phyloP scores from a whole-genome alignment of 768 basidiomycete genomes.

The Termitomyces sp. region DNA sequence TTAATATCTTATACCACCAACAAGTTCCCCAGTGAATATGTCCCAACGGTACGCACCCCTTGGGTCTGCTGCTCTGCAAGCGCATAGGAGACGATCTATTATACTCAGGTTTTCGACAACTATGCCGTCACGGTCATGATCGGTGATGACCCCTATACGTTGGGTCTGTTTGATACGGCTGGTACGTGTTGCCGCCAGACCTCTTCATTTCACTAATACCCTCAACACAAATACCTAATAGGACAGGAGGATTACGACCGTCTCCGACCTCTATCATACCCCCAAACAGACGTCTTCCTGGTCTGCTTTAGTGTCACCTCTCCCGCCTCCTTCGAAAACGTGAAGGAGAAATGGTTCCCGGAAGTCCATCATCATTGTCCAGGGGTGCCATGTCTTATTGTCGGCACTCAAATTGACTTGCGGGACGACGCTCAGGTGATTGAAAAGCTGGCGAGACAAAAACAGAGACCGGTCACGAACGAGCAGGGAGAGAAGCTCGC shows the following conservation, averaged over 20 bases:
- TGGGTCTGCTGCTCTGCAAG: constrained; percentile 18
- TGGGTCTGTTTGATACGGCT: constrained; percentile 98
- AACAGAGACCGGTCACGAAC: constrained; percentile 84
- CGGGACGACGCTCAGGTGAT: constrained; percentile 89
- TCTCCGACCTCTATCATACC: constrained; percentile 97
- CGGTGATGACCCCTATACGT: constrained; percentile 97
- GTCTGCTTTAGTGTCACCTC: constrained; percentile 99
- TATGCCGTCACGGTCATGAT: constrained; percentile 99
- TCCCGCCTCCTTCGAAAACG: constrained; percentile 99
- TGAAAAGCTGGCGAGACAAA: constrained; percentile 94
- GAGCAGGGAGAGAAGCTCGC: constrained; percentile 94
- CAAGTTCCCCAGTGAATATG: constrained; percentile 99
- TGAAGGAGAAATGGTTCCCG: constrained; percentile 99
- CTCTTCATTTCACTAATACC: constrained; percentile 7
- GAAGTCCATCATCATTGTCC: constrained; percentile 99
- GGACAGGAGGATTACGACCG: constrained; percentile 99
- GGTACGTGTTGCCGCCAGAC: constrained; percentile 47
- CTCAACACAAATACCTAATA: constrained; percentile 22
- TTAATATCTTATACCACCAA: constrained; percentile 97
- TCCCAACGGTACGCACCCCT: constrained; percentile 77
- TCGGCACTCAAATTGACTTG: constrained; percentile 97
- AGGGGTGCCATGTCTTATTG: constrained; percentile 97
- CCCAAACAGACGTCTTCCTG: constrained; percentile 98
- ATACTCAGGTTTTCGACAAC: constrained; percentile 82
- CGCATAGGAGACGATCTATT: constrained; percentile 13